Evolutionary conservation across 2,329 filamentous ascomycete species (phyloP), one percentile per base, ranked within the genome.

Genomic region (Paecilomyces variotii): DNA sequence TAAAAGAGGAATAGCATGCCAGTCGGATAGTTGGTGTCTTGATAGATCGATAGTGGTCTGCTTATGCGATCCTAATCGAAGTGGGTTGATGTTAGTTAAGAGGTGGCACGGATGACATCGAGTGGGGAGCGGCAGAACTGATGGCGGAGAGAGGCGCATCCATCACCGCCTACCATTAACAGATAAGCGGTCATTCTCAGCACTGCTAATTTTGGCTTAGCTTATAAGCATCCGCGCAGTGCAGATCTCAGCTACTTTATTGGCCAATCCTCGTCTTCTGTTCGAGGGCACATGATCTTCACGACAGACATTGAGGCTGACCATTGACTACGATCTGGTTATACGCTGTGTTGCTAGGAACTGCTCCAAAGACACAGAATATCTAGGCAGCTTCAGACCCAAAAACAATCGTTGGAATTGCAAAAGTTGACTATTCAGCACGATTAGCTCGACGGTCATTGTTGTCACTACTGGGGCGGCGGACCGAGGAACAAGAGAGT

Each of bases 131-230:
- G 54, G 34, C 19, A 56, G 32, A 54, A 34, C 24, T n/a, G 10
- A n/a, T 32, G 7, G 52, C 52, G 28, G 53, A n/a, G 19, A 32
- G 57, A 28, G 24, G 58, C 4, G 7, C 30, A 2, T 32, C 11
- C 2, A 6, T 19, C 28, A 64, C 63, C 63, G 63, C 63, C 61
- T 57, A 52, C 50, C 24, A 14, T 4, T 11, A 6, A 52, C 10
- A 28, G 25, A 3, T 11, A 24, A 26, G 50, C 9, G 14, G 35
- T 5, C n/a, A 32, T 45, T 45, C 7, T n/a, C 3, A 9, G 2
- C n/a, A 24, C 2, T 45, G 7, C 39, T 2, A 19, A 2, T 24
- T 7, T 32, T 24, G n/a, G 39, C 4, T 45, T 45, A 45, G 39
- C 39, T n/a, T 9, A 9, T 19, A 6, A 19, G 6, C 14, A 19